phyloP scores from a whole-genome alignment of 2,329 filamentous ascomycete genomes.

The Graphium sp. region DNA sequence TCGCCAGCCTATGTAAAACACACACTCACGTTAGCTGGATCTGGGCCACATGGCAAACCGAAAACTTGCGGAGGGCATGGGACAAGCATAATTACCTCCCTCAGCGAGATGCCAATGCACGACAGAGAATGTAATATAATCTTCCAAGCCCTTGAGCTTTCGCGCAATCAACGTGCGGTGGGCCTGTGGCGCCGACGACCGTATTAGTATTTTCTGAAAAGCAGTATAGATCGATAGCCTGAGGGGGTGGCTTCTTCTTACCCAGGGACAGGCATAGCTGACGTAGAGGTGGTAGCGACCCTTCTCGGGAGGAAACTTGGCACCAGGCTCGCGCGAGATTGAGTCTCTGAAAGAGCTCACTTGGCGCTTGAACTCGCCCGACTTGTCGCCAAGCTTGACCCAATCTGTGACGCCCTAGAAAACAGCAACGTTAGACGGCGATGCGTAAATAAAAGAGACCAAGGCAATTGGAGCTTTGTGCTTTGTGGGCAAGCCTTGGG shows the following conservation, averaged over 20 bases:
- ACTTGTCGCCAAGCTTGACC: conserved; percentile 61
- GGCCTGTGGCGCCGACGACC: conserved; percentile 25
- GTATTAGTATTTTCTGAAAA: not conserved
- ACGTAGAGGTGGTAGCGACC: conserved; percentile 89
- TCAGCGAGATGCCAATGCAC: conserved; percentile 81
- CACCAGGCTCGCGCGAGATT: conserved; percentile 55
- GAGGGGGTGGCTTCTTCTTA: conserved; percentile 13
- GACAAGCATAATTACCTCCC: conserved; percentile 19
- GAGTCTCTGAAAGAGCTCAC: conserved; percentile 66
- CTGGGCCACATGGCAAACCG: no score
- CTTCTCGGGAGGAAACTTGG: conserved; percentile 71
- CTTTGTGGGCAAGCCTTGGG: no score
- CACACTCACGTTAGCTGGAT: no score
- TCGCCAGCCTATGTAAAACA: conserved; percentile 63
- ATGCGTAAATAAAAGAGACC: no score
- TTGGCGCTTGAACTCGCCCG: conserved; percentile 87
- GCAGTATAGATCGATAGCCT: not conserved
- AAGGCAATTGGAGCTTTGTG: no score
- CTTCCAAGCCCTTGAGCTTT: conserved; percentile 81
- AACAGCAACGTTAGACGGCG: no score
- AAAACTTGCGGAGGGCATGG: no score
- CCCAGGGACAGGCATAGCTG: conserved; percentile 89
- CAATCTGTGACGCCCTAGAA: conserved; percentile 56
- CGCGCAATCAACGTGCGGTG: conserved; percentile 76
- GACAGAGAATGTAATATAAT: conserved; percentile 61